phyloP scores from a whole-genome alignment of 352 stramenopile species.

The Globisporangium cylindrosporum region DNA sequence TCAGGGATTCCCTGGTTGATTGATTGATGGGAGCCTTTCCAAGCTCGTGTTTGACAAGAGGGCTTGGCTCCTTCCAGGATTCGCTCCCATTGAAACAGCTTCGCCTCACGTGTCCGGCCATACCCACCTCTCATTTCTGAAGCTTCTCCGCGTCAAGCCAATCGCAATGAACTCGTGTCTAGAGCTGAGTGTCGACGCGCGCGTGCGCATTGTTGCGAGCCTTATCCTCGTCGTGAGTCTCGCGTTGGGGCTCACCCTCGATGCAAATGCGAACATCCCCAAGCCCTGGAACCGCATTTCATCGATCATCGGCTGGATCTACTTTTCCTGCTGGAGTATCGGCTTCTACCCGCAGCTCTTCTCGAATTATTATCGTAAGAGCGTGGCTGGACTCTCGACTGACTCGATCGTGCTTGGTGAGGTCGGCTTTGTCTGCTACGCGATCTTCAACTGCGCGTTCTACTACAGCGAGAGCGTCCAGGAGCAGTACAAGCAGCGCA shows the following conservation, averaged over 20 bases:
- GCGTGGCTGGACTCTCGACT: slow-evolving; percentile 87
- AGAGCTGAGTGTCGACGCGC: neutral
- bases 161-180: slow-evolving; percentile 1
- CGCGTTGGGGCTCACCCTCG: neutral
- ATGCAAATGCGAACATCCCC: slow-evolving; percentile 79
- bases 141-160: neutral
- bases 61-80: neutral
- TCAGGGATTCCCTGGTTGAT: neutral
- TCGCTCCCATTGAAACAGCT: neutral
- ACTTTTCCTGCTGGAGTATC: slow-evolving; percentile 91
- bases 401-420: slow-evolving; percentile 95
- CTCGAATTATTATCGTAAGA: slow-evolving; percentile 87
- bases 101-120: neutral
- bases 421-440: slow-evolving; percentile 94
- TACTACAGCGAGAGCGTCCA: slow-evolving; percentile 89
- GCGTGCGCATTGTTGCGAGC: neutral
- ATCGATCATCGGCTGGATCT: slow-evolving; percentile 88
- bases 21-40: neutral
- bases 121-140: neutral
- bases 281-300: slow-evolving; percentile 83
- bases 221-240: neutral
- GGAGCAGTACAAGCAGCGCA: slow-evolving; percentile 80
- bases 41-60: neutral
- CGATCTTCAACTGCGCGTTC: slow-evolving; percentile 92
- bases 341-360: slow-evolving; percentile 93